Evolutionary conservation across 176 grass and related monocot species (phyloP), one percentile per base, ranked within the genome.

Genomic region (Stipa capillata): DNA sequence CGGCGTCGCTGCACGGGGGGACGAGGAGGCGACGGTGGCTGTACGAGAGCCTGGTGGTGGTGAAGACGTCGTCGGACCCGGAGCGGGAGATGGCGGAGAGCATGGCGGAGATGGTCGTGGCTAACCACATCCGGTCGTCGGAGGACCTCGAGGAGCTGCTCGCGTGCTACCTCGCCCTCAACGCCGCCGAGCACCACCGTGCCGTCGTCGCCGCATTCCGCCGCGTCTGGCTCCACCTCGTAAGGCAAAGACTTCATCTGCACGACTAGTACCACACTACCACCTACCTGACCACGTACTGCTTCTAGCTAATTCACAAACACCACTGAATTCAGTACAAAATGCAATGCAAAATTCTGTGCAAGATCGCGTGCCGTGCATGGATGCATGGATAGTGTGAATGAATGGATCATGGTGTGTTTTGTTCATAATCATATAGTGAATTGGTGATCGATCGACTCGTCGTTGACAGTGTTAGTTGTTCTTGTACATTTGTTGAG

Each of bases 71-170:
- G 15, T 49, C 9, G 54, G 90, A 97, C 69, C 87, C 93, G 43
- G 81, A 88, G 78, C 71, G 35, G 74, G 90, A 92, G 72, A 82
- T 97, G 63, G 81, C 69, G 43, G 89, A 90, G 50, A 92, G 89
- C 77, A 97, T 97, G 90, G 57, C 87, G 27, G 93, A 97, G 66
- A 97, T 92, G 93, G 82, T 15, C 73, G 5, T 82, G 81, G 82
- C 86, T 75, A 97, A 94, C 64, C 66, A 53, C 37, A 79, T 97
- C 24, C 53, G 68, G n/a, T 53, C 39, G 65, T 6, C 78, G 2
- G 86, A 86, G 76, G 90, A 90, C 49, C 82, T 97, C 36, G 85
- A 97, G 90, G 90, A 97, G 70, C 82, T 90, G 18, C 79, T 97
- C 5, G 87, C 90, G 7, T 92, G 87, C 82, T 92, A 92, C 86